Conservation (phyloP, 2,329 filamentous ascomycete genomes). For the Neonectria neomacrospora region DNA sequence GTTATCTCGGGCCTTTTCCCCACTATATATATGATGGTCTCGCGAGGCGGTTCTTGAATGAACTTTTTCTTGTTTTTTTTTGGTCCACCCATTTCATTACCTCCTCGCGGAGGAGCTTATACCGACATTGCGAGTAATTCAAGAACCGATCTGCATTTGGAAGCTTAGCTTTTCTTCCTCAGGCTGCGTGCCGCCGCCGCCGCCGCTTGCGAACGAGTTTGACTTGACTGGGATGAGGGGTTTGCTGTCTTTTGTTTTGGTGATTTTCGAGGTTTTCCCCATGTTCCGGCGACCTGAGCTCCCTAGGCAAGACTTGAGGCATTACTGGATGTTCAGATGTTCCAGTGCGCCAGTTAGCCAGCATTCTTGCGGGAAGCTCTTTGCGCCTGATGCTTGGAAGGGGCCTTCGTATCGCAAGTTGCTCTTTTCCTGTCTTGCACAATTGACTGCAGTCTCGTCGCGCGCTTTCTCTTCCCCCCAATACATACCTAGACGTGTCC, state of each 20-base stretch:
- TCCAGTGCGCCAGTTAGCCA: neutral
- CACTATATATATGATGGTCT: constrained; percentile 44
- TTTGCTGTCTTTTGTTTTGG: neutral
- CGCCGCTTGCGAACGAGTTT: neutral
- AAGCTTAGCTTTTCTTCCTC: constrained; percentile 14
- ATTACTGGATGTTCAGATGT: neutral
- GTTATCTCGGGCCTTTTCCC: constrained; percentile 36
- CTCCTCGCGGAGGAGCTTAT: constrained; percentile 44
- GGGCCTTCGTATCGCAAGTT: neutral
- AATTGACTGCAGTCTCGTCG: neutral
- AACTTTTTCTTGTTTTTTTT: constrained; percentile 43
- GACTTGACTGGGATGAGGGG: neutral
- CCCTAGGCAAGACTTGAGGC: neutral
- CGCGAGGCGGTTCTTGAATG: constrained; percentile 47
- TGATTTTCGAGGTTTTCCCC: neutral
- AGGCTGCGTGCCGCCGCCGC: neutral
- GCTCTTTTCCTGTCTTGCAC: neutral
- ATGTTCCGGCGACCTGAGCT: neutral
- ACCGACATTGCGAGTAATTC: constrained; percentile 45
- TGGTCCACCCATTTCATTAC: constrained; percentile 35
- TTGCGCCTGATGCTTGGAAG: neutral
- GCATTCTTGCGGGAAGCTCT: neutral
- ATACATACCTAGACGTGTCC: neutral
- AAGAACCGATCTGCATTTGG: constrained; percentile 39
- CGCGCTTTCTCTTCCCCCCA: neutral